A percentile compares a stretch with the other conserved stretches of the same genome.
Evolutionary conservation across 177 flowering plant species (phyloP).

Genomic region (Tripterygium wilfordii): DNA sequence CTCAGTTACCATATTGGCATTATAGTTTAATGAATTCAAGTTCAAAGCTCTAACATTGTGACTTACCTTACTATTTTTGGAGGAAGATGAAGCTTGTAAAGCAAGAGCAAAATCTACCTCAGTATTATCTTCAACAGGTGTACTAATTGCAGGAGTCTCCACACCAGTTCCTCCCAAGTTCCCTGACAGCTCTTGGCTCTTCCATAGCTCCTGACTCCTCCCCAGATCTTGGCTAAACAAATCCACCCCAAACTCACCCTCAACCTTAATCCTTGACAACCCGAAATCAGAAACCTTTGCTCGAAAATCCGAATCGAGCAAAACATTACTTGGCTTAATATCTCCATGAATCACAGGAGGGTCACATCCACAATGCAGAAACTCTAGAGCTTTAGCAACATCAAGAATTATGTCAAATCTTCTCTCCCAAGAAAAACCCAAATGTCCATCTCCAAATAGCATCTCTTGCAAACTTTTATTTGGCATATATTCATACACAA

Average conservation of each 20-base stretch:
- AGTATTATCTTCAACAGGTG: conserved; percentile 34
- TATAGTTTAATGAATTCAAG: conserved; percentile 24
- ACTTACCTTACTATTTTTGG: conserved; percentile 35
- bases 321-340: conserved; percentile 92
- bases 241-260: conserved; percentile 71
- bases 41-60: conserved; percentile 27
- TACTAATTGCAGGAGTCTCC: conserved; percentile 29
- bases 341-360: conserved; percentile 98
- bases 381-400: conserved; percentile 66
- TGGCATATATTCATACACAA: conserved; percentile 96
- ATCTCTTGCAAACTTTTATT: conserved; percentile 80
- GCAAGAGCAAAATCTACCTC: conserved; percentile 89
- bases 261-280: conserved; percentile 72
- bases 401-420: conserved; percentile 69
- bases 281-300: conserved; percentile 96
- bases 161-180: conserved; percentile 20
- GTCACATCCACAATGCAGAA: conserved; percentile 79
- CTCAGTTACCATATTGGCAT: conserved; percentile 20
- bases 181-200: conserved; percentile 64
- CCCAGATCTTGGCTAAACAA: conserved; percentile 79
- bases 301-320: conserved; percentile 59
- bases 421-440: conserved; percentile 54
- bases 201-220: conserved; percentile 50
- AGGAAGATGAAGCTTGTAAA: conserved; percentile 73
- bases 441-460: conserved; percentile 41